Evolutionary conservation across 2,329 filamentous ascomycete genomes (phyloP), one percentile per base, ranked within the genome.

Genomic region (Alternaria sp.): DNA sequence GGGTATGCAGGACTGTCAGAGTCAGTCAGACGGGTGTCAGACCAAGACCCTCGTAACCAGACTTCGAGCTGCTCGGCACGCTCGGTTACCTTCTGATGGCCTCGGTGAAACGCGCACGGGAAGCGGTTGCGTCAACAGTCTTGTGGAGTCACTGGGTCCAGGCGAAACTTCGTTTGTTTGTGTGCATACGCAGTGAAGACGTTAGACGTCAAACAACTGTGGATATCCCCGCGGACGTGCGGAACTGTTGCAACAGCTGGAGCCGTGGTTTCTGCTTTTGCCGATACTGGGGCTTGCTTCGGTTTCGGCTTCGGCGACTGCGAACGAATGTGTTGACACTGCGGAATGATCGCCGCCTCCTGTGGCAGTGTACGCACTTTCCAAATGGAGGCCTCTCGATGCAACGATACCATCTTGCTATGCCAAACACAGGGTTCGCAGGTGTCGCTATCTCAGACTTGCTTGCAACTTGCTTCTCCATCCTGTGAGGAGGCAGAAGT

Each of bases 1-100:
- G 49, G 36, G 32, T 53, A 58, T 58, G 59, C 54, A 62, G 28
- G 45, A 52, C 40, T 51, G 54, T 58, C 55, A 62, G 50, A 62
- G 45, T 47, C 40, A 46, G 17, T 58, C 55, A 59, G 50, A 62
- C 49, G 47, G 47, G 55, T 62, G 59, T 53, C 59, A 62, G 55
- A 59, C 55, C 40, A 59, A 52, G 40, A 32, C 25, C 26, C 30
- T 62, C 47, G 43, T 40, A 45, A 43, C 55, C 54, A 62, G 23
- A 52, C 25, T 62, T 53, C 40, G 47, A 52, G 47, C 32, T 59
- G 28, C 59, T 36, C 26, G 32, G 17, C 30, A 23, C 19, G 30
- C 49, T 25, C 45, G 40, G 59, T 52, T 59, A 50, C 23, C 23
- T 59, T 23, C 40, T 49, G 40, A 43, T 30, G 23, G 26, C 17